phyloP scores from a whole-genome alignment of 371 early-diverging fungal species.

The Amoeboaphelidium occidentale region DNA sequence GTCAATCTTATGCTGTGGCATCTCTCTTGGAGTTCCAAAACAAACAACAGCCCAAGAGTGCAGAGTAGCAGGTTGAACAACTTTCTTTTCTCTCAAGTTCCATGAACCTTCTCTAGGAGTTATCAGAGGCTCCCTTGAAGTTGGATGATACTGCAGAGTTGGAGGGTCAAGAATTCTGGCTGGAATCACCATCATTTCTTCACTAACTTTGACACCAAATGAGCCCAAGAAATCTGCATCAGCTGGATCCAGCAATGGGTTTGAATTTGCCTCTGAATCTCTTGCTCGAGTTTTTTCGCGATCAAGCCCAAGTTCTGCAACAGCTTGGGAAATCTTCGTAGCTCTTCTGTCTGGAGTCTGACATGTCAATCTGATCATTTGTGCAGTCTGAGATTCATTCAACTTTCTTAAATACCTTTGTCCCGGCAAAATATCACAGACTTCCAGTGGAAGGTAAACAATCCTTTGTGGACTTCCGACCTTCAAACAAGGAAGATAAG shows the following conservation, averaged over 20 bases:
- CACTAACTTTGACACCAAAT: constrained; percentile 21
- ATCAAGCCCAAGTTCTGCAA: not conserved
- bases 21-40: constrained; percentile 16
- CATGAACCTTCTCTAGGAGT: constrained; percentile 59
- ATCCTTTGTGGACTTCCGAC: constrained; percentile 21
- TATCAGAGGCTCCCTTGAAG: constrained; percentile 30
- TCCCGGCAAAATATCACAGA: constrained; percentile 49
- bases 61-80: constrained; percentile 41
- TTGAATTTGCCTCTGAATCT: not conserved
- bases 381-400: constrained; percentile 48
- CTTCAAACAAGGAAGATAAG: constrained; percentile 57
- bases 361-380: constrained; percentile 74
- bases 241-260: not conserved
- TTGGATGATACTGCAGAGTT: constrained; percentile 34
- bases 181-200: constrained; percentile 26
- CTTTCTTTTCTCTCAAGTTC: constrained; percentile 69
- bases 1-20: constrained; percentile 20
- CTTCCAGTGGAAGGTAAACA: constrained; percentile 55
- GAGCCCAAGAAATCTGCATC: not conserved
- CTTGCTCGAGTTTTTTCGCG: constrained; percentile 9
- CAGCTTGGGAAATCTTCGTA: constrained; percentile 16
- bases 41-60: constrained; percentile 59
- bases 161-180: constrained; percentile 55
- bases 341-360: constrained; percentile 34
- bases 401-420: constrained; percentile 48